Conservation (phyloP, 106 monocot species). For the Triglochin maritima region DNA sequence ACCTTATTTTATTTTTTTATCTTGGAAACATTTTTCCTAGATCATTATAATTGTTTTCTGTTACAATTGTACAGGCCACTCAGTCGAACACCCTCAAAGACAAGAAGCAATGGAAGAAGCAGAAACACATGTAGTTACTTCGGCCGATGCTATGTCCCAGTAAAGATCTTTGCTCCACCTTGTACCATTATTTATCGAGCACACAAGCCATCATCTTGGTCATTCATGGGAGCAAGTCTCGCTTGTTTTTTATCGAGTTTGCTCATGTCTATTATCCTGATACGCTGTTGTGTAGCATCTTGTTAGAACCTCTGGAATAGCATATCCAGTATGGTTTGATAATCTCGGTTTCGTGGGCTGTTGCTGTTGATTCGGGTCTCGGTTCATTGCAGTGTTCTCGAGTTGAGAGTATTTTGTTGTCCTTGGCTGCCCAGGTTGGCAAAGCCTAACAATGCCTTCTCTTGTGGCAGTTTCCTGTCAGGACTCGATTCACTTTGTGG, state of each 20-base stretch:
- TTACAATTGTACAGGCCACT: not conserved
- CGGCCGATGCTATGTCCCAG: constrained; percentile 1
- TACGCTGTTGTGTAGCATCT: not conserved
- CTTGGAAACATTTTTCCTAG: not conserved
- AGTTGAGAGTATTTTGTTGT: not conserved
- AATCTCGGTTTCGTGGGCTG: not conserved
- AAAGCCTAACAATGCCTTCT: constrained; percentile 12
- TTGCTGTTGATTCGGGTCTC: constrained; percentile 2
- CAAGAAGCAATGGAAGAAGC: constrained; percentile 2
- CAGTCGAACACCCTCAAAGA: constrained; percentile 2
- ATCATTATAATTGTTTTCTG: not conserved
- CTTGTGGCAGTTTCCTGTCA: constrained; percentile 10
- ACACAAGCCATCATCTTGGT: not conserved
- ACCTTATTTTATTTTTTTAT: not conserved
- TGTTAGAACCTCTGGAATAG: constrained; percentile 1
- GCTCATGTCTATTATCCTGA: not conserved
- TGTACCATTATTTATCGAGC: not conserved
- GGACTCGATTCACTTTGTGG: not conserved
- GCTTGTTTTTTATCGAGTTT: constrained; percentile 5
- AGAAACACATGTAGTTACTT: constrained; percentile 3
- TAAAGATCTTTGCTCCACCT: not conserved
- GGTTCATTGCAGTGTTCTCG: not conserved
- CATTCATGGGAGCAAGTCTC: not conserved
- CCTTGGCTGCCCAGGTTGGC: constrained; percentile 16
- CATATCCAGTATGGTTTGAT: not conserved